Conservation (phyloP, 2,329 filamentous ascomycete genomes). For the Scytalidium sp. region DNA sequence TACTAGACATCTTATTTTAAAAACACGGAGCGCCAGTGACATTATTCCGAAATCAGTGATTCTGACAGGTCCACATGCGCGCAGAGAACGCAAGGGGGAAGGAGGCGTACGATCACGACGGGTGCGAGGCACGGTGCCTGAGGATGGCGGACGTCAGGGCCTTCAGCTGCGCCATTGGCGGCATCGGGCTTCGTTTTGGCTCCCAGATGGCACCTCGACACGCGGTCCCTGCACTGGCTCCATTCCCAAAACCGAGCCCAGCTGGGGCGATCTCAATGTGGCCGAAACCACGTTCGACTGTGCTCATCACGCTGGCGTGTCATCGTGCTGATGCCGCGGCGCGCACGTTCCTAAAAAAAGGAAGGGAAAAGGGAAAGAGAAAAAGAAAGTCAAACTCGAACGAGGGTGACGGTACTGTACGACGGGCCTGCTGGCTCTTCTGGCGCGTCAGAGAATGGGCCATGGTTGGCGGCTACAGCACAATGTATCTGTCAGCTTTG, state of each 20-base stretch:
- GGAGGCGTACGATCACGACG: not conserved
- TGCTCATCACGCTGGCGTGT: not conserved
- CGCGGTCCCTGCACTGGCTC: not conserved
- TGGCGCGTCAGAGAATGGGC: too few relatives aligned
- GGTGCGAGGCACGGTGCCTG: too few relatives aligned
- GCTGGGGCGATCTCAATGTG: not conserved
- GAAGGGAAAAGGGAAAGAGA: not conserved
- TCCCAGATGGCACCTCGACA: too few relatives aligned
- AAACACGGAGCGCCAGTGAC: too few relatives aligned
- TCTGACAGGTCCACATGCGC: not conserved
- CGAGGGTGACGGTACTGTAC: conserved; percentile 2
- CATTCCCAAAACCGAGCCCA: not conserved
- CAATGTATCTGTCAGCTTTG: too few relatives aligned
- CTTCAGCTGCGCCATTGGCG: too few relatives aligned
- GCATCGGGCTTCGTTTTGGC: too few relatives aligned
- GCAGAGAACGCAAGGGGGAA: not conserved
- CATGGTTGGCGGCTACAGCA: too few relatives aligned
- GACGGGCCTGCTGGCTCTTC: not conserved
- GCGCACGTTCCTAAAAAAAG: not conserved
- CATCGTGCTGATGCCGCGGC: not conserved
- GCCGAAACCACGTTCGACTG: not conserved
- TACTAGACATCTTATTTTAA: too few relatives aligned
- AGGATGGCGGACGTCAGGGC: too few relatives aligned
- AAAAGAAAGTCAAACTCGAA: conserved; percentile 4
- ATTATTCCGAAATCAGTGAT: too few relatives aligned